These are phyloP conservation scores for Lyophyllum semitale DNA, from an alignment of 768 basidiomycete species.

Conservation along the genomic window DNA sequence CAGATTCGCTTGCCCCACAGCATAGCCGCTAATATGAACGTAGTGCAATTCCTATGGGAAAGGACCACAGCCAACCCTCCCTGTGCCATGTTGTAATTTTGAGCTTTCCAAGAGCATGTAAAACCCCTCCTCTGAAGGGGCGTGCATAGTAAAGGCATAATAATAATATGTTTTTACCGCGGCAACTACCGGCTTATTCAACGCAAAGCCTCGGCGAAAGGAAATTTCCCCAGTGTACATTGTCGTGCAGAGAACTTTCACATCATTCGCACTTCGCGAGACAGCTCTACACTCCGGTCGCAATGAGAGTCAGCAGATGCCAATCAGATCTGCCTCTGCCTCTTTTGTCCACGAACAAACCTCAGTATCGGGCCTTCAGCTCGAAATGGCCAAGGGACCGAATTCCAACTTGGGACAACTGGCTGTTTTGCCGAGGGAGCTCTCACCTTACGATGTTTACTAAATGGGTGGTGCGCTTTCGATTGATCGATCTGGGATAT, in stretches of 20 bases:
- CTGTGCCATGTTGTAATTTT: too few species aligned
- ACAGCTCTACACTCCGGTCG: not conserved
- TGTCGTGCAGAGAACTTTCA: not conserved
- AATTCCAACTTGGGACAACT: constrained; percentile 4
- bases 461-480: not conserved
- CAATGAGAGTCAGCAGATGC: constrained; percentile 3
- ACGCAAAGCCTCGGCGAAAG: constrained; percentile 2
- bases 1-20: constrained; percentile 6
- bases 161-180: too few species aligned
- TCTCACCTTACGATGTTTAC: not conserved
- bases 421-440: constrained; percentile 6
- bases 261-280: constrained; percentile 11
- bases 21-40: not conserved
- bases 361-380: not conserved
- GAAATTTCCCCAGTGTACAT: not conserved
- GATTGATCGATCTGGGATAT: constrained; percentile 10
- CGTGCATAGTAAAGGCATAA: not conserved
- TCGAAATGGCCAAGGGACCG: not conserved
- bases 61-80: not conserved
- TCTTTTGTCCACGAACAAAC: not conserved
- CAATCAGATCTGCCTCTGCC: constrained; percentile 7
- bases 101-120: too few species aligned
- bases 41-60: not conserved
- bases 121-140: too few species aligned
- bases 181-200: not conserved